A percentile compares a stretch with the other conserved stretches of the same genome.
These are phyloP conservation scores for Malus hybrid DNA, from an alignment of 331 rosid species.

Conservation along the genomic window DNA sequence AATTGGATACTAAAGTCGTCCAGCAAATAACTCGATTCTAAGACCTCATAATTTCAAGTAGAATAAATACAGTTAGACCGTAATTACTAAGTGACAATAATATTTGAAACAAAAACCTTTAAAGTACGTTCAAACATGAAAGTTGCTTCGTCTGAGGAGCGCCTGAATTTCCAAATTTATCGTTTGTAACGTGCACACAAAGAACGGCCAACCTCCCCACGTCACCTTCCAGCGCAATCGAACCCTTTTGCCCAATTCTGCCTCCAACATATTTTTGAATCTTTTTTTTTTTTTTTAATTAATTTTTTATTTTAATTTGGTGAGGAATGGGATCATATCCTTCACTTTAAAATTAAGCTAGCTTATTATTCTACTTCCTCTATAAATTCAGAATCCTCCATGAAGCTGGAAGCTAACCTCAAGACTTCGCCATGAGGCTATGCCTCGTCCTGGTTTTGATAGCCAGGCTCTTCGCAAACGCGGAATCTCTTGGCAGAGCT, in stretches of 20 bases:
- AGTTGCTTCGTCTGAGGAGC: background rate
- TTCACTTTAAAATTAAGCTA: constrained; percentile 37
- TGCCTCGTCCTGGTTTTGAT: constrained; percentile 23
- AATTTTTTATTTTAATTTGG: background rate
- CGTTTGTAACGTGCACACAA: constrained; percentile 14
- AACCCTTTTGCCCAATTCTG: constrained; percentile 12
- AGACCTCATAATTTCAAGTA: too few relatives aligned
- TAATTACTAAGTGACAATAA: too few relatives aligned
- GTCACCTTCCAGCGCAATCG: constrained; percentile 5
- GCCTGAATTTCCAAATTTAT: background rate
- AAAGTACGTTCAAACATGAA: constrained; percentile 9
- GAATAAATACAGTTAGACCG: too few relatives aligned
- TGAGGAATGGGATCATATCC: background rate
- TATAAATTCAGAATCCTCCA: background rate
- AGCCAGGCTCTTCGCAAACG: constrained; percentile 17
- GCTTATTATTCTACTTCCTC: background rate
- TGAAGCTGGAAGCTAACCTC: background rate
- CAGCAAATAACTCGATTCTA: too few relatives aligned
- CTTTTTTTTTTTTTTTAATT: background rate
- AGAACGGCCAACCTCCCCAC: background rate
- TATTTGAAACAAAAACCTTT: background rate
- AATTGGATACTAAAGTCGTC: too few relatives aligned
- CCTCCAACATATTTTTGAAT: constrained; percentile 21
- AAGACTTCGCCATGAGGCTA: constrained; percentile 34
- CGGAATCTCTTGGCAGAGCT: constrained; percentile 58